These are phyloP conservation scores for Verticillium klebahnii DNA, from an alignment of 2,329 filamentous ascomycete species.

Conservation along the genomic window DNA sequence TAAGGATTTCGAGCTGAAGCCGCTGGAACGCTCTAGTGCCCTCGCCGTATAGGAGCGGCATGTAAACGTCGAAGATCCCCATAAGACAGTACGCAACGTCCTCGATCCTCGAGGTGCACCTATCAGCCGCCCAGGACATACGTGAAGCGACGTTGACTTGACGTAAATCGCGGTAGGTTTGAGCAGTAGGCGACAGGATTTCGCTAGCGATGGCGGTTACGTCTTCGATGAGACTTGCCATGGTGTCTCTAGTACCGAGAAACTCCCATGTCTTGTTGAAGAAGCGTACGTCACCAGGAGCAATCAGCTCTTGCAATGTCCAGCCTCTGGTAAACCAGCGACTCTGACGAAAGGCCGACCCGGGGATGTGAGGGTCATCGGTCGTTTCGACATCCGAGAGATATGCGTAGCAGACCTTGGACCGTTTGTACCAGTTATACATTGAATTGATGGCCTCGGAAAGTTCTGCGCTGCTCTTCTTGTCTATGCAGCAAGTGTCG, in stretches of 20 bases:
- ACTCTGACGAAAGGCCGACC: constrained; percentile 7
- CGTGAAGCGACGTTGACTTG: constrained; percentile 6
- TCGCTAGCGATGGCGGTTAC: constrained; percentile 21
- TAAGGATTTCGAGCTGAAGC: constrained; percentile 19
- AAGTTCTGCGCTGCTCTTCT: constrained; percentile 8
- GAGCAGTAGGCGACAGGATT: neutral
- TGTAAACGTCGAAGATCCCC: constrained; percentile 21
- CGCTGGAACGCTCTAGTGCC: constrained; percentile 16
- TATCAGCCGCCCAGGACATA: constrained; percentile 21
- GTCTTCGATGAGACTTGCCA: constrained; percentile 14
- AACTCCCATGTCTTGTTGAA: constrained; percentile 11
- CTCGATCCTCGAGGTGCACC: constrained; percentile 17
- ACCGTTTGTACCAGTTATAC: constrained; percentile 10
- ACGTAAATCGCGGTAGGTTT: neutral
- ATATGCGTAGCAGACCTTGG: constrained; percentile 9
- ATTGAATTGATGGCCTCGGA: constrained; percentile 12
- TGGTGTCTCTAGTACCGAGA: constrained; percentile 5
- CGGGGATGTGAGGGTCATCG: neutral
- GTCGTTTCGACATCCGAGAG: constrained; percentile 4
- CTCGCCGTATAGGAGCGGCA: constrained; percentile 24
- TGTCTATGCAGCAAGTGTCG: constrained; percentile 15
- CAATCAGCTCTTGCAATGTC: constrained; percentile 21
- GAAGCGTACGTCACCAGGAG: constrained; percentile 14
- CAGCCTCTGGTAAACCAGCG: constrained; percentile 18
- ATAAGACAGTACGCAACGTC: constrained; percentile 22